Conservation (phyloP, 352 stramenopile species). For the Phytopythium oedochilum region DNA sequence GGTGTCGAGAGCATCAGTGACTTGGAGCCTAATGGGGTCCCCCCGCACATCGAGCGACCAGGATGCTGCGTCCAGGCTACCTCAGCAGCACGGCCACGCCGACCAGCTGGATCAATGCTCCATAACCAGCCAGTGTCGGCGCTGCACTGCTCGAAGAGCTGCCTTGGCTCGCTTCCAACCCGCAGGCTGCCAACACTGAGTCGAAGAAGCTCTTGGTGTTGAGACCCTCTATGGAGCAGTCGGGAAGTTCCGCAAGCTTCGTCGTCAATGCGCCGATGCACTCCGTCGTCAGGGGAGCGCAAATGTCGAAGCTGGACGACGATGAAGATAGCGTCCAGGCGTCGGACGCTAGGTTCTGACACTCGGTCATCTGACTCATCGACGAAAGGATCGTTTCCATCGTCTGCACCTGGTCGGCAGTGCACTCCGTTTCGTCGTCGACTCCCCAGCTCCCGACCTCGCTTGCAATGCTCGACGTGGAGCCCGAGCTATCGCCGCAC, state of each 20-base stretch:
- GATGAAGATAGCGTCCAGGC: neutral
- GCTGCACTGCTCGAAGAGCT: neutral
- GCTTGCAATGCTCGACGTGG: neutral
- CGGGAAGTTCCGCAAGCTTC: neutral
- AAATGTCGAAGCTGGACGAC: neutral
- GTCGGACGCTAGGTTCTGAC: neutral
- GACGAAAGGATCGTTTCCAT: neutral
- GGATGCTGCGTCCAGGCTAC: no score
- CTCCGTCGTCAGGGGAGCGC: neutral
- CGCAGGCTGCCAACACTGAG: neutral
- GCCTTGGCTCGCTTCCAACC: neutral
- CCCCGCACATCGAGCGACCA: no score
- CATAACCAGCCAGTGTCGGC: neutral
- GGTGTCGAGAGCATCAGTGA: no score
- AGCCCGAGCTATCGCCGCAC: neutral
- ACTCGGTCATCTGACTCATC: neutral
- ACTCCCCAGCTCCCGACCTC: neutral
- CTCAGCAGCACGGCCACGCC: neutral
- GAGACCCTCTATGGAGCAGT: neutral
- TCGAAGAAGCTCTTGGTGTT: conserved; percentile 1
- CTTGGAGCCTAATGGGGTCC: no score
- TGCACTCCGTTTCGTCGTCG: neutral
- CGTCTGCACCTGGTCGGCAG: neutral
- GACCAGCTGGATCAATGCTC: neutral
- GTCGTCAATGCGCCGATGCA: neutral